Conservation (phyloP, 2,329 filamentous ascomycete species). For the Claviceps sp. region DNA sequence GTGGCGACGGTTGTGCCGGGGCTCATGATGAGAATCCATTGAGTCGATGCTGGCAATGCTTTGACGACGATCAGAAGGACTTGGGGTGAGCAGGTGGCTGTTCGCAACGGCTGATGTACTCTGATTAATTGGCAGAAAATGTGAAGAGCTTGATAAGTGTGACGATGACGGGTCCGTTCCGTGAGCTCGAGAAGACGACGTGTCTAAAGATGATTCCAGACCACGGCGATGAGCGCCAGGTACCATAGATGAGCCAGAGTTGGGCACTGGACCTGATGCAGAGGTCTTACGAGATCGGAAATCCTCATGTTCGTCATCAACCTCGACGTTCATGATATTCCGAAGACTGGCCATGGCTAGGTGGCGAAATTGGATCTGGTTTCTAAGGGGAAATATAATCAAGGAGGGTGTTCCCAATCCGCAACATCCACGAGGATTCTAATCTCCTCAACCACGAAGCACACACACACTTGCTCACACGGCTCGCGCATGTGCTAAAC, state of each 20-base stretch:
- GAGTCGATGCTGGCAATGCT: constrained; percentile 36
- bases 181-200: constrained; percentile 19
- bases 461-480: constrained; percentile 25
- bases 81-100: constrained; percentile 13
- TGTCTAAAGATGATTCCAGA: constrained; percentile 13
- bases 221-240: constrained; percentile 13
- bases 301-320: constrained; percentile 33
- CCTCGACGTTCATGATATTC: constrained; percentile 43
- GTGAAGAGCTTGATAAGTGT: constrained; percentile 12
- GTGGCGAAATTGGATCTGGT: constrained; percentile 26
- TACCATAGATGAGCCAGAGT: constrained; percentile 19
- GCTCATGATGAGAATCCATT: constrained; percentile 29
- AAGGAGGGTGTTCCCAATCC: constrained; percentile 1
- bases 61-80: constrained; percentile 19
- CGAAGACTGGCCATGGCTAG: constrained; percentile 39
- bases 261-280: constrained; percentile 19
- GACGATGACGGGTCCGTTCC: constrained; percentile 19
- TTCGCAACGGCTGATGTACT: constrained; percentile 13
- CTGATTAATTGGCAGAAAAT: constrained; percentile 12
- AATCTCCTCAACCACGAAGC: constrained; percentile 5
- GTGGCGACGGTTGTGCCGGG: constrained; percentile 10
- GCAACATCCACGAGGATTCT: constrained; percentile 1
- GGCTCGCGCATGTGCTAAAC: constrained; percentile 23
- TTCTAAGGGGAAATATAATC: not conserved
- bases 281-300: constrained; percentile 29